Evolutionary conservation across 2,329 filamentous ascomycete genomes (phyloP).

Genomic region (Mycogone perniciosa): DNA sequence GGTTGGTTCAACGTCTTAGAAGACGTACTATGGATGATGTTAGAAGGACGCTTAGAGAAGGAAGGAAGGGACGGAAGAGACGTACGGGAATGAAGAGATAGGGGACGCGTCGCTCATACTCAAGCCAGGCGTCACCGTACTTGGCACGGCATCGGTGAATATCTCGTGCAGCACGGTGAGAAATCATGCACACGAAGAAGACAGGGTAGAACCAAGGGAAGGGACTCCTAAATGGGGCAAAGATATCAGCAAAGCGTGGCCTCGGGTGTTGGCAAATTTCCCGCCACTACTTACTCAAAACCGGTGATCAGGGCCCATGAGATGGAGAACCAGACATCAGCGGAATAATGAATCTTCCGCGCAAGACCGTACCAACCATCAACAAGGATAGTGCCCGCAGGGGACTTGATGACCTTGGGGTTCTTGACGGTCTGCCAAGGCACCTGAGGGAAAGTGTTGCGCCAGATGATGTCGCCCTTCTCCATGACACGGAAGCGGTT

Average conservation of each 20-base stretch:
- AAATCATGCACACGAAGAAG: slow-evolving; percentile 78
- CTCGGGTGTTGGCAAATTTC: background rate
- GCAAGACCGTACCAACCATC: slow-evolving; percentile 80
- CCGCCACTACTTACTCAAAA: slow-evolving; percentile 32
- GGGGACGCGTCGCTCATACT: slow-evolving; percentile 73
- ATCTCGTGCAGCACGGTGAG: slow-evolving; percentile 70
- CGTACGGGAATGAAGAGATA: slow-evolving; percentile 74
- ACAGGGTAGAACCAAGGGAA: slow-evolving; percentile 89
- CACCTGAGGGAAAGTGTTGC: slow-evolving; percentile 83
- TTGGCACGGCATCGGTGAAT: slow-evolving; percentile 70
- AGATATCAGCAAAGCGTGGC: slow-evolving; percentile 9
- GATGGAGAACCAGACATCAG: slow-evolving; percentile 43
- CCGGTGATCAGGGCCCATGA: slow-evolving; percentile 48
- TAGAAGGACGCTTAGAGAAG: slow-evolving; percentile 7
- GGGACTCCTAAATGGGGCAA: slow-evolving; percentile 46
- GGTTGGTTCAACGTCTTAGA: slow-evolving; percentile 23
- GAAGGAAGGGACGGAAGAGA: background rate
- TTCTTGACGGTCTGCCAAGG: slow-evolving; percentile 80
- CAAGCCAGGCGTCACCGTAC: slow-evolving; percentile 75
- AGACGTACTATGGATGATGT: slow-evolving; percentile 32
- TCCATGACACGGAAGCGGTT: slow-evolving; percentile 82
- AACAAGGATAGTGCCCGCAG: slow-evolving; percentile 67
- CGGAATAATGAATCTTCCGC: slow-evolving; percentile 53
- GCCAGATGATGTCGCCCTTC: slow-evolving; percentile 61
- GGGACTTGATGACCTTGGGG: slow-evolving; percentile 68